phyloP scores from a whole-genome alignment of 2,329 filamentous ascomycete species.

The Endoconidiophora polonica region DNA sequence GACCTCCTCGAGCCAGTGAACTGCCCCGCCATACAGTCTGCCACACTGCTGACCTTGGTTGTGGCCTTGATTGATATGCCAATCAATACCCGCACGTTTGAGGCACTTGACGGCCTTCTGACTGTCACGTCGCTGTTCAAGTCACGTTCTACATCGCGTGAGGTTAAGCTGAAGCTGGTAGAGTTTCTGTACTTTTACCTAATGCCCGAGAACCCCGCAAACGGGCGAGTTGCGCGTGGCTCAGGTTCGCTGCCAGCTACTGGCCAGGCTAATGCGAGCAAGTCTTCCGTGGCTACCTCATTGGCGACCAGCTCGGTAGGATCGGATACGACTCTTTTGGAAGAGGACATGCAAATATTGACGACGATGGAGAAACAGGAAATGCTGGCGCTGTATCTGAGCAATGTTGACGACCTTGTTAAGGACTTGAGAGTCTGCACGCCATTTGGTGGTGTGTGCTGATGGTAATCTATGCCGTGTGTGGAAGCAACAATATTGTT shows the following conservation, averaged over 20 bases:
- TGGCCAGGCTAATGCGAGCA: constrained; percentile 51
- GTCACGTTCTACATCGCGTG: constrained; percentile 63
- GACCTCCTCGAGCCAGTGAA: constrained; percentile 88
- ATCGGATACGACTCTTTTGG: constrained; percentile 16
- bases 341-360: constrained; percentile 32
- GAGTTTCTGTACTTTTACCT: constrained; percentile 98
- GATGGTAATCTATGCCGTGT: neutral
- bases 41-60: constrained; percentile 78
- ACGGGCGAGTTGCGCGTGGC: constrained; percentile 27
- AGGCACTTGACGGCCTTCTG: constrained; percentile 76
- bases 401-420: constrained; percentile 70
- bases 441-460: constrained; percentile 46
- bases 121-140: constrained; percentile 90
- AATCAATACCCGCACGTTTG: constrained; percentile 78
- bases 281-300: constrained; percentile 42
- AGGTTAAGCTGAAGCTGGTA: constrained; percentile 89
- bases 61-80: constrained; percentile 76
- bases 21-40: constrained; percentile 79
- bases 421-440: constrained; percentile 66
- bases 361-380: constrained; percentile 69
- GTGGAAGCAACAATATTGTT: constrained; percentile 21
- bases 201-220: constrained; percentile 66
- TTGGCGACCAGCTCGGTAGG: constrained; percentile 20
- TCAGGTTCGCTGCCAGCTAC: constrained; percentile 20
- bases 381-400: constrained; percentile 59